Conservation (phyloP, 23 red algal genomes). For the Gracilaria domingensis region DNA sequence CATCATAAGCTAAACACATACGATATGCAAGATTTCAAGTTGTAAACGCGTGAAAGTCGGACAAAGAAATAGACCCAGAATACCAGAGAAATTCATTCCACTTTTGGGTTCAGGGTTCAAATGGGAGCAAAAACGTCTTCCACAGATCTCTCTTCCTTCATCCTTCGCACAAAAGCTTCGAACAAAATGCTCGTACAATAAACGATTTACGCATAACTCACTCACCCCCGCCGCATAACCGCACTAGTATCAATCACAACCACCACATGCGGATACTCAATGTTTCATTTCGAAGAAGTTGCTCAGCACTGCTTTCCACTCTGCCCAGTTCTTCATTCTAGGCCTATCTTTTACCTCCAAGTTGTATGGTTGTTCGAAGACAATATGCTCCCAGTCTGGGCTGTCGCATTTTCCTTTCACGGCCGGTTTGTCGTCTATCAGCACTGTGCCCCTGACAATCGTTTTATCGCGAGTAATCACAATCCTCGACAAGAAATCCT, state of each 20-base stretch:
- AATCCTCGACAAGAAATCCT: slow-evolving; percentile 79
- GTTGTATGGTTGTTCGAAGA: slow-evolving; percentile 92
- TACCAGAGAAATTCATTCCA: too few species aligned
- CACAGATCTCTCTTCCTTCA: too few species aligned
- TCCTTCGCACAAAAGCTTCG: too few species aligned
- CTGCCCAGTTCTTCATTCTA: slow-evolving; percentile 76
- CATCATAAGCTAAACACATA: too few species aligned
- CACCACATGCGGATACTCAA: not conserved
- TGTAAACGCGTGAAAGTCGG: too few species aligned
- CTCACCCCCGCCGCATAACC: not conserved
- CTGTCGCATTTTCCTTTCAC: slow-evolving; percentile 67
- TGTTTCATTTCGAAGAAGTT: slow-evolving; percentile 31
- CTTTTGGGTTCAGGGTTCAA: too few species aligned
- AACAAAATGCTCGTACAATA: not conserved
- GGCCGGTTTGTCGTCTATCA: slow-evolving; percentile 96
- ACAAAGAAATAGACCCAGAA: too few species aligned
- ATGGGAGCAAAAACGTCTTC: too few species aligned
- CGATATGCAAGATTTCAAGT: too few species aligned
- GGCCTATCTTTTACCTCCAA: slow-evolving; percentile 42
- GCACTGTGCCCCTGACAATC: slow-evolving; percentile 79
- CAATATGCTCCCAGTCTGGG: slow-evolving; percentile 92
- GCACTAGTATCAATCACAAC: not conserved
- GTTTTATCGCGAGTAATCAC: slow-evolving; percentile 96
- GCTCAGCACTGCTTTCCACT: slow-evolving; percentile 72
- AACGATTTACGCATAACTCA: not conserved